These are phyloP conservation scores for Tetrahymena thermophila DNA, from an alignment of 73 alveolate genomes.

Conservation along the genomic window DNA sequence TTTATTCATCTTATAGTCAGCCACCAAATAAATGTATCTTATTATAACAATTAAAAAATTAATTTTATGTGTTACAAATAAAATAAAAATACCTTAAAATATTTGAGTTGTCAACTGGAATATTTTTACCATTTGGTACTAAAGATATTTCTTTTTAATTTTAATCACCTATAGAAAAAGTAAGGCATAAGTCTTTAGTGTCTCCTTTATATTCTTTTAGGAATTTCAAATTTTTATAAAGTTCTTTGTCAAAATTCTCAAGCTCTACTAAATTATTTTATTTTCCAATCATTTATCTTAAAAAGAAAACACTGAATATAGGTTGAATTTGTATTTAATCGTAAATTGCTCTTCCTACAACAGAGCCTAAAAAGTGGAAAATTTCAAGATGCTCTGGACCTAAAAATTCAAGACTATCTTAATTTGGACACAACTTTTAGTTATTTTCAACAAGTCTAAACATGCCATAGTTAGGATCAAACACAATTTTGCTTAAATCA, in stretches of 20 bases:
- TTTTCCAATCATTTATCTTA: conserved; percentile 72
- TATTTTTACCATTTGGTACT: conserved; percentile 77
- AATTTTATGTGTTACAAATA: neutral
- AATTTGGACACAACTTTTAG: conserved; percentile 74
- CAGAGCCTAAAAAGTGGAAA: conserved; percentile 82
- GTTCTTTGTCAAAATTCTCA: conserved; percentile 82
- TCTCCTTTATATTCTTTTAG: conserved; percentile 59
- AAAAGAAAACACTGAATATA: conserved; percentile 82
- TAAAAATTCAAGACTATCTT: conserved; percentile 25
- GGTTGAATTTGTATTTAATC: conserved; percentile 85
- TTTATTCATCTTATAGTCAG: conserved; percentile 74
- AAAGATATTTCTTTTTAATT: conserved; percentile 69
- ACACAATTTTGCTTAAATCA: conserved; percentile 69
- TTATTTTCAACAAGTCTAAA: conserved; percentile 65
- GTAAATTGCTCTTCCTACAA: conserved; percentile 87
- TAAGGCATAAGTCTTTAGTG: conserved; percentile 51
- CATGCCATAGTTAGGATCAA: conserved; percentile 86
- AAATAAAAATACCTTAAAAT: conserved; percentile 51
- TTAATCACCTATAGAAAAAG: conserved; percentile 49
- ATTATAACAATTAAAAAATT: neutral
- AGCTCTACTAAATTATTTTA: conserved; percentile 73
- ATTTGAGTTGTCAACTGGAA: conserved; percentile 74
- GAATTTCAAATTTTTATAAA: conserved; percentile 59
- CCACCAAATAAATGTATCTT: conserved; percentile 64
- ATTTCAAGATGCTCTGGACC: conserved; percentile 63